Percentiles rank a stretch among this genome's conserved stretches.
These are phyloP conservation scores for Rhodotorula sp. DNA, from an alignment of 1,284 basidiomycete genomes.

Conservation along the genomic window DNA sequence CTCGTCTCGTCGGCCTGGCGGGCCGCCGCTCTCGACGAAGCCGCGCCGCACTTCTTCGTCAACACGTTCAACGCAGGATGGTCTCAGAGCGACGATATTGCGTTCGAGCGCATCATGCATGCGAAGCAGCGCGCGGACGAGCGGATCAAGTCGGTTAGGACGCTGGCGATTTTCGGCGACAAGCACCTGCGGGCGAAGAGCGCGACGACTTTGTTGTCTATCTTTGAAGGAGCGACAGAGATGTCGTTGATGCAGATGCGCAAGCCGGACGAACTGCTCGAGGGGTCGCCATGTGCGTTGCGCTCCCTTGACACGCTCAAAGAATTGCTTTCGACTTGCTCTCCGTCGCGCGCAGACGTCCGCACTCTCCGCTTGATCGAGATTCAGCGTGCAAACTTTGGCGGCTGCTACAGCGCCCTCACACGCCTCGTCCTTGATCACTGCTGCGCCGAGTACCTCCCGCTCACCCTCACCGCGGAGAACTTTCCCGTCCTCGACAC, in stretches of 20 bases:
- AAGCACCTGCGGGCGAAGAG: background rate
- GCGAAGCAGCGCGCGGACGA: background rate
- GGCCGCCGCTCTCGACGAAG: constrained; percentile 7
- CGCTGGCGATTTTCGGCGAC: constrained; percentile 1
- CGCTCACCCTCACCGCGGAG: background rate
- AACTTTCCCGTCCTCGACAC: constrained; percentile 4
- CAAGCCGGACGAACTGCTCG: background rate
- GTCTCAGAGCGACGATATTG: constrained; percentile 1
- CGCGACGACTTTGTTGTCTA: background rate
- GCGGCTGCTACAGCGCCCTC: background rate
- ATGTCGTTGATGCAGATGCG: background rate
- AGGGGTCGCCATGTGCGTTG: background rate
- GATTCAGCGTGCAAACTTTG: too few relatives aligned
- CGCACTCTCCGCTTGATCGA: background rate
- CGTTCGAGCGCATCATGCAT: background rate
- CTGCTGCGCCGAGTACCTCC: background rate
- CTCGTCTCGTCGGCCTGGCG: constrained; percentile 3
- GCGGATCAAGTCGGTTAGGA: background rate
- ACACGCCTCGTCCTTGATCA: background rate
- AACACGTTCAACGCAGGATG: background rate
- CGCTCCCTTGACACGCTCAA: too few relatives aligned
- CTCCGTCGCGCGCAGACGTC: background rate
- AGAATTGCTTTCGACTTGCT: background rate
- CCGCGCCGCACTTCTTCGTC: background rate
- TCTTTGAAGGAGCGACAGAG: background rate